Evolutionary conservation across 2,329 filamentous ascomycete species (phyloP).

Genomic region (Ceratocystis harringtonii): DNA sequence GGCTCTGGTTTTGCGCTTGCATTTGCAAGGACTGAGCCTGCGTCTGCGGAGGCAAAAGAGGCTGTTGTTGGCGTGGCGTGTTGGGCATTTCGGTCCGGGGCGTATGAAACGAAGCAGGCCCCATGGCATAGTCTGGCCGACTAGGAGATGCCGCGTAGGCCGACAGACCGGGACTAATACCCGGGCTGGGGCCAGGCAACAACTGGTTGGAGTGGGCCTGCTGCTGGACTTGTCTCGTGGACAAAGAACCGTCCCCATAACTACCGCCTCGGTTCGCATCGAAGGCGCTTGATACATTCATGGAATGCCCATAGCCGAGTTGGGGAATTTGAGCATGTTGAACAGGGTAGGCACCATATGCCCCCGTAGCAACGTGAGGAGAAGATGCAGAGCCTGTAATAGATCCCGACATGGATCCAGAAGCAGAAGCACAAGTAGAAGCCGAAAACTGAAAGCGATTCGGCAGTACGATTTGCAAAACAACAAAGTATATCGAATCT

Average conservation of each 20-base stretch:
- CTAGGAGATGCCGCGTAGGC: slow-evolving; percentile 34
- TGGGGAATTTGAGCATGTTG: slow-evolving; percentile 20
- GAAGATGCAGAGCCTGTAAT: neutral
- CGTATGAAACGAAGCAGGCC: slow-evolving; percentile 35
- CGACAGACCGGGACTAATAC: slow-evolving; percentile 30
- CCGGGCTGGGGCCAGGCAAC: slow-evolving; percentile 28
- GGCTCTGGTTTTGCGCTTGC: slow-evolving; percentile 16
- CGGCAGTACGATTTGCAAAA: slow-evolving; percentile 31
- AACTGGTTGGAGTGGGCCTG: slow-evolving; percentile 21
- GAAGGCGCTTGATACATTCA: slow-evolving; percentile 34
- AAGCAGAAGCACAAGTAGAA: slow-evolving; percentile 33
- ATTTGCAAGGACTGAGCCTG: slow-evolving; percentile 7
- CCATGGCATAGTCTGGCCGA: slow-evolving; percentile 31
- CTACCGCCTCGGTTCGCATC: slow-evolving; percentile 28
- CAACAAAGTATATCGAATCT: slow-evolving; percentile 48
- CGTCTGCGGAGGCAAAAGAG: slow-evolving; percentile 19
- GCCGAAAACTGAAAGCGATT: slow-evolving; percentile 23
- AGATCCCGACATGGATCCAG: slow-evolving; percentile 18
- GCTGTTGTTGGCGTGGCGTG: slow-evolving; percentile 18
- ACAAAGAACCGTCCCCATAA: slow-evolving; percentile 26
- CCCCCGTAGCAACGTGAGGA: neutral
- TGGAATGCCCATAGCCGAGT: slow-evolving; percentile 29
- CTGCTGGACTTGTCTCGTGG: slow-evolving; percentile 22
- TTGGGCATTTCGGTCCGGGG: slow-evolving; percentile 35
- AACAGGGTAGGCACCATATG: neutral